Evolutionary conservation across 345 rosid species (phyloP), one percentile per base, ranked within the genome.

Genomic region (Noccaea bulbosa): DNA sequence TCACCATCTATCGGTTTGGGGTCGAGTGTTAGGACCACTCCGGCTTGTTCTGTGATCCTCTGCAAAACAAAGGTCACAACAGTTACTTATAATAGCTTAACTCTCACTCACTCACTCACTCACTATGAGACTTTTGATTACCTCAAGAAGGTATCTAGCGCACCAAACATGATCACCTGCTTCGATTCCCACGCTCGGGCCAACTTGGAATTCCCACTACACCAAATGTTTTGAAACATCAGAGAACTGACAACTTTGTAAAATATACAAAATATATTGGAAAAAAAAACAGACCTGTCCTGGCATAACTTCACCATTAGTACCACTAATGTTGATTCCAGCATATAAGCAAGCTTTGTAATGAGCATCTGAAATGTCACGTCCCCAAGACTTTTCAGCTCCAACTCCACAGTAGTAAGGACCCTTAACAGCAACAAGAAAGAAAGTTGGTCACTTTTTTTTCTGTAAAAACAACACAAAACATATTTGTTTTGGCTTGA

Each of bases 271-370:
- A 50, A 39, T 65, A 0, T 22, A 12, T 16, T 4, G 16, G 6
- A 4, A 15, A 45, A 58, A 22, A 24, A 24, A 24, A 24, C 38
- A 69, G 49, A 94, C 99, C 97, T 94, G 97, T 75, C 97, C 97
- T 0, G 97, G 99, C 99, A 94, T 94, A 74, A 94, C 97, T 85
- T 94, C 97, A 43, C 97, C 99, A 30, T 94, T 94, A 77, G 97
- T 94, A 48, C 97, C 99, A 72, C 95, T 79, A 34, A 91, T 87
- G 85, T 91, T 89, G 45, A 94, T 85, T 37, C 99, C 99, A 48
- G 99, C 99, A 78, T 86, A 94, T 62, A 94, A 72, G 69, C 99
- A 94, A 78, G 97, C 96, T 78, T 94, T 94, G 83, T 94, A 91
- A 79, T 91, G 97, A 69, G 99, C 97, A 83, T 94, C 97, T 16